Evolutionary conservation across 805 yeast species (phyloP).

Genomic region (Ascoidea asiatica): DNA sequence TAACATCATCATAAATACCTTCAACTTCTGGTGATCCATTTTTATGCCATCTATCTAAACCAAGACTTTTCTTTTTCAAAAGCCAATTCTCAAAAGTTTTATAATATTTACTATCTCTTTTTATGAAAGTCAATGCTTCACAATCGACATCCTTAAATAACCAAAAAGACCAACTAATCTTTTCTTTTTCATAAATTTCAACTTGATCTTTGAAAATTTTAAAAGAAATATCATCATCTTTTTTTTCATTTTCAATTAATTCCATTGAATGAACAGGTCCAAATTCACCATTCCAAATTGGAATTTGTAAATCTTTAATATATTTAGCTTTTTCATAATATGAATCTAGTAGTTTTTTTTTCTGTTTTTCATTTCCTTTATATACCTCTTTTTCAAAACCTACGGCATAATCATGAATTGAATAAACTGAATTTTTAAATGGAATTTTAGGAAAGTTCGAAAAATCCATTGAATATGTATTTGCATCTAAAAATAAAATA

Average conservation of each 20-base stretch:
- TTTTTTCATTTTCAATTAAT: conserved; percentile 26
- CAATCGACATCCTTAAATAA: too few species aligned
- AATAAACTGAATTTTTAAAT: too few species aligned
- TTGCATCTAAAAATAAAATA: conserved; percentile 34
- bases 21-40: too few species aligned
- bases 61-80: too few species aligned
- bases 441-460: too few species aligned
- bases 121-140: too few species aligned
- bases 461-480: too few species aligned
- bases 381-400: too few species aligned
- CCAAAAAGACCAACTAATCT: conserved; percentile 40
- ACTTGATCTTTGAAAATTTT: conserved; percentile 31
- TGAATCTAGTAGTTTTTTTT: conserved; percentile 20
- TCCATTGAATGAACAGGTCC: conserved; percentile 41
- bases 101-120: too few species aligned
- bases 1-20: too few species aligned
- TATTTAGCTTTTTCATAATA: conserved; percentile 30
- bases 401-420: conserved; percentile 36
- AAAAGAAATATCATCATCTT: conserved; percentile 27
- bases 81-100: too few species aligned
- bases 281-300: conserved; percentile 43
- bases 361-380: conserved; percentile 24
- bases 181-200: conserved; percentile 26
- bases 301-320: conserved; percentile 25
- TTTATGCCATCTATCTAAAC: too few species aligned